These are phyloP conservation scores for Cokeromyces recurvatus DNA, from an alignment of 371 early-diverging fungal species.

Conservation along the genomic window DNA sequence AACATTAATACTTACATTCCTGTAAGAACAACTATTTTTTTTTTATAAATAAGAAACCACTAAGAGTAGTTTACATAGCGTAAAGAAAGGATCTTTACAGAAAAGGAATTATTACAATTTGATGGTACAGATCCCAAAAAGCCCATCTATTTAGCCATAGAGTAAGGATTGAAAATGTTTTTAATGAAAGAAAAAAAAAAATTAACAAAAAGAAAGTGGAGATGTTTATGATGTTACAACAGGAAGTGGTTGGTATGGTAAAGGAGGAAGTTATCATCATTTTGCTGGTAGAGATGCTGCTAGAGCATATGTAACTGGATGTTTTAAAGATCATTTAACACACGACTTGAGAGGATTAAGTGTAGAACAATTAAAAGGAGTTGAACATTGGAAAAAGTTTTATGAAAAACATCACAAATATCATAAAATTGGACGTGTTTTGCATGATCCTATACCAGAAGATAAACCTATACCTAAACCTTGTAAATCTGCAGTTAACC, in stretches of 20 bases:
- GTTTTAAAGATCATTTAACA: constrained; percentile 87
- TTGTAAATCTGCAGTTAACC: constrained; percentile 28
- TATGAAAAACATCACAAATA: constrained; percentile 85
- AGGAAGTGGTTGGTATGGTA: constrained; percentile 73
- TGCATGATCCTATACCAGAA: constrained; percentile 76
- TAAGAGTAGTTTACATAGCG: too few relatives aligned
- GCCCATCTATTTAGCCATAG: constrained; percentile 88
- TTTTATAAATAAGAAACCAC: background rate
- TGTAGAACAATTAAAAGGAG: constrained; percentile 60
- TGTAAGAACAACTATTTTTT: constrained; percentile 15
- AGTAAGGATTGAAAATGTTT: constrained; percentile 43
- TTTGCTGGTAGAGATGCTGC: constrained; percentile 94
- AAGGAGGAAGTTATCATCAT: constrained; percentile 79
- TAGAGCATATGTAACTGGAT: constrained; percentile 93
- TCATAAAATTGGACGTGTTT: constrained; percentile 78
- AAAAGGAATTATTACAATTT: constrained; percentile 66
- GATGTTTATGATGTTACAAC: constrained; percentile 86
- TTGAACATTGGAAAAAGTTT: constrained; percentile 86
- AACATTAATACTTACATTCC: constrained; percentile 75
- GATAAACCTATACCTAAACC: constrained; percentile 72
- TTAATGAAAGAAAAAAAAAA: background rate
- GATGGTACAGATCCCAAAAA: constrained; percentile 74
- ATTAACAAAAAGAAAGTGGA: constrained; percentile 36
- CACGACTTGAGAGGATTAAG: constrained; percentile 88
- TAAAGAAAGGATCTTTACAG: constrained; percentile 63